Evolutionary conservation across 768 basidiomycete genomes (phyloP), one percentile per base, ranked within the genome.

Genomic region (Leccinum barrowsii): DNA sequence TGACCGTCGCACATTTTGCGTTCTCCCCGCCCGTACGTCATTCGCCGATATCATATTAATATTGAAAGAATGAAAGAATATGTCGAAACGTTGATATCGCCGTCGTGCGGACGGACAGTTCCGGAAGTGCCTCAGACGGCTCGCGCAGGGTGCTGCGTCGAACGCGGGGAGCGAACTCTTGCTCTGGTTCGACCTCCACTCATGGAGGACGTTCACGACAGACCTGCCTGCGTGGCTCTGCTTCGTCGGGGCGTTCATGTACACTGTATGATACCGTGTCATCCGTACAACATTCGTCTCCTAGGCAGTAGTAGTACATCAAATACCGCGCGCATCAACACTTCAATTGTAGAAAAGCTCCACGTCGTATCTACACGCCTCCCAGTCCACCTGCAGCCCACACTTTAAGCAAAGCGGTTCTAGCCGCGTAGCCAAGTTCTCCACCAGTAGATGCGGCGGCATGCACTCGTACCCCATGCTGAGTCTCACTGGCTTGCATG

Each of bases 311-410:
- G 15, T 48, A 48, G 47, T 48, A 48, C 47, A 48, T 10, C 47
- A 26, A n/a, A 17, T 17, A 17, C 4, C n/a, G 17, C n/a, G n/a
- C 10, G 13, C 28, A 28, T 28, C 17, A 17, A 26, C 6, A 4
- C 4, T 40, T 57, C 34, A 64, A 35, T 59, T 61, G 35, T 62
- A 69, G 28, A 44, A 49, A 54, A 63, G 69, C n/a, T 67, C 65
- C 11, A 69, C 30, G 17, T 65, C 59, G 32, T 62, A 67, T 49
- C 59, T 50, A 50, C 58, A 67, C 21, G 58, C 59, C 37, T 58
- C 61, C 63, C 68, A 68, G 7, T 69, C 68, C 8, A 69, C 54
- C 50, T 59, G 51, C 55, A 65, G 17, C 12, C 68, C 68, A 32
- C 53, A 51, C 32, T 34, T 59, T 5, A 40, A 40, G 53, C 63